These are phyloP conservation scores for Diplogelasinospora grovesii DNA, from an alignment of 495 filamentous ascomycete genomes.

Conservation along the genomic window DNA sequence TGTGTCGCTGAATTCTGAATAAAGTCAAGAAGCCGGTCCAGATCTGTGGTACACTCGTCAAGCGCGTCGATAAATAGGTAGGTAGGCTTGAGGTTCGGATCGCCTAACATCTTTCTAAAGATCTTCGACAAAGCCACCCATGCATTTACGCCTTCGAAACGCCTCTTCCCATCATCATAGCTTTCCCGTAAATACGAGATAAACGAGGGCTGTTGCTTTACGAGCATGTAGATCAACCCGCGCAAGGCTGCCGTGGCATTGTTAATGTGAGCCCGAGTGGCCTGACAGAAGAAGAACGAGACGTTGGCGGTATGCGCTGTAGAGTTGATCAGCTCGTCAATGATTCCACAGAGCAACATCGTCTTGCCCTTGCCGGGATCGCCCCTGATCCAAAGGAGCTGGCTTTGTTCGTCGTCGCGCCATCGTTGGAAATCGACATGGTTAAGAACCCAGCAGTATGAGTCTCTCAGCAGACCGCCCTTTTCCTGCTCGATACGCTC, in stretches of 20 bases:
- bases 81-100: neutral
- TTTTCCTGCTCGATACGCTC: neutral
- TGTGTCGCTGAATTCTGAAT: slow-evolving; percentile 20
- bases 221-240: neutral
- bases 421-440: neutral
- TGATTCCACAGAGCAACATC: no score
- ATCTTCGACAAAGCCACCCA: neutral
- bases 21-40: slow-evolving; percentile 26
- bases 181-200: neutral
- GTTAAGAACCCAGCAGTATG: neutral
- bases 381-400: neutral
- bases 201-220: neutral
- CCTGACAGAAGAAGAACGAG: no score
- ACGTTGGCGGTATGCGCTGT: no score
- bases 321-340: no score
- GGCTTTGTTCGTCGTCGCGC: neutral
- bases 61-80: neutral
- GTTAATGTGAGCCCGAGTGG: neutral
- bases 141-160: no score
- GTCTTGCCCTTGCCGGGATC: no score
- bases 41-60: slow-evolving; percentile 21
- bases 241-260: neutral
- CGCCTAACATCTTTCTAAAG: neutral
- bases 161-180: no score
- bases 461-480: neutral